Evolutionary conservation across 2,329 filamentous ascomycete species (phyloP).

Genomic region (Tolypocladium sp.): DNA sequence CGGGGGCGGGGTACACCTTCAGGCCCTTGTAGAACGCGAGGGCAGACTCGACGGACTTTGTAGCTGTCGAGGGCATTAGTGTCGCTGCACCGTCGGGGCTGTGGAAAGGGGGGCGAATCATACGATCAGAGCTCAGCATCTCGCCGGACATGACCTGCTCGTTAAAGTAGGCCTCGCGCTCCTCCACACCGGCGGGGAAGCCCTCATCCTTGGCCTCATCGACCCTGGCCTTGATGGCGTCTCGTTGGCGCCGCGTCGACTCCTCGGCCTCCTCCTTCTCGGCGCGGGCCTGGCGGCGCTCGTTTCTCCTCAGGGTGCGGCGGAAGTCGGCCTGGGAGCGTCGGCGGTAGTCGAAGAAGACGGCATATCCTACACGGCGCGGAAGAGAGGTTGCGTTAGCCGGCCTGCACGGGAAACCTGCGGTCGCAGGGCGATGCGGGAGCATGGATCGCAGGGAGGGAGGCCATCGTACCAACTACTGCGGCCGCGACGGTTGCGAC

Average conservation of each 20-base stretch:
- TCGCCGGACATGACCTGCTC: conserved; percentile 88
- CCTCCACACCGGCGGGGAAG: conserved; percentile 82
- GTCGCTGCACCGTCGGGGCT: background rate
- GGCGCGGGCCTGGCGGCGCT: conserved; percentile 60
- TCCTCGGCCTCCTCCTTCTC: conserved; percentile 65
- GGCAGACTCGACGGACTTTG: conserved; percentile 70
- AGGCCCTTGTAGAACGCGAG: conserved; percentile 96
- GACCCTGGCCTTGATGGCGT: conserved; percentile 66
- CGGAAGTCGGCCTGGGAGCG: conserved; percentile 57
- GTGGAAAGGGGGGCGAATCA: conserved; percentile 15
- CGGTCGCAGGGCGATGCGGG: background rate
- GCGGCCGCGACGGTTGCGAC: conserved; percentile 52
- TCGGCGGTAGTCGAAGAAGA: conserved; percentile 61
- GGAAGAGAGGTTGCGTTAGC: background rate
- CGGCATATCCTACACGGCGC: conserved; percentile 44
- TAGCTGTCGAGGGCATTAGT: conserved; percentile 32
- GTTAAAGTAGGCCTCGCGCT: conserved; percentile 96
- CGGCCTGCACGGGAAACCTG: background rate
- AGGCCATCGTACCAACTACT: conserved; percentile 40
- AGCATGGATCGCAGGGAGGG: background rate
- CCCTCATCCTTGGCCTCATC: conserved; percentile 82
- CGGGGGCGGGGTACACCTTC: conserved; percentile 93
- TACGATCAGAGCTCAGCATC: conserved; percentile 73
- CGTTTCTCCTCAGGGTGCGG: conserved; percentile 62
- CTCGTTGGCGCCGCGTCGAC: conserved; percentile 56